Evolutionary conservation across 192 early-diverging fungal species (phyloP), one percentile per base, ranked within the genome.

Genomic region (Piromyces sp.): DNA sequence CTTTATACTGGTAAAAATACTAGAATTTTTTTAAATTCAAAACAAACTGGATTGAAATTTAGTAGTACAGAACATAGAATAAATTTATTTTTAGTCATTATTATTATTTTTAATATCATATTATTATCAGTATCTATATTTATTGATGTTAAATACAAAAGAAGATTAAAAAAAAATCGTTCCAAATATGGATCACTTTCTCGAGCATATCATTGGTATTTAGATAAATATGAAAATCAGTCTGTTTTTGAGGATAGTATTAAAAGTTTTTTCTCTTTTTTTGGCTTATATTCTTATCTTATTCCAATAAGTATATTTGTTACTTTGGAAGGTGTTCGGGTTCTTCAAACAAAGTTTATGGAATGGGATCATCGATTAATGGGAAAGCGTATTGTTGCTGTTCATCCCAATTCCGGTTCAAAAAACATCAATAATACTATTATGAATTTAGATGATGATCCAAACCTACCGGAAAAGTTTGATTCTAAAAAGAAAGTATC

Each of bases 231-330:
- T n/a, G 51, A 68, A 68, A 68, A 68, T n/a, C 51, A 68, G 9
- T 26, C 26, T n/a, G 0, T 68, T 11, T 68, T 68, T 68, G 51
- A 68, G 5, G 51, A 68, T 9, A 68, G 51, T 68, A 68, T 68
- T 5, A 68, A 68, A 68, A 68, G 51, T 11, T 68, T 87, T 40
- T 68, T 89, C 28, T 84, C 87, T 7, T 90, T 85, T 82, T 89
- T 89, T 81, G 86, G 87, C 28, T 78, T 92, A 19, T 93, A 91
- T 82, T 92, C 92, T 51, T 93, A 92, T 84, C 87, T 93, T 31
- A 92, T 94, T 79, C 93, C 93, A 0, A 92, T 94, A 79, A 93
- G 92, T 31, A 88, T 94, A 19, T 93, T 94, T 84, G 91, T 94
- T 58, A 90, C 91, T 37, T 89, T 94, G 31, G 93, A 94, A 83